A percentile compares a stretch with the other conserved stretches of the same genome.
These are phyloP conservation scores for Trichosporon sp. DNA, from an alignment of 1,284 basidiomycete genomes.

Conservation along the genomic window DNA sequence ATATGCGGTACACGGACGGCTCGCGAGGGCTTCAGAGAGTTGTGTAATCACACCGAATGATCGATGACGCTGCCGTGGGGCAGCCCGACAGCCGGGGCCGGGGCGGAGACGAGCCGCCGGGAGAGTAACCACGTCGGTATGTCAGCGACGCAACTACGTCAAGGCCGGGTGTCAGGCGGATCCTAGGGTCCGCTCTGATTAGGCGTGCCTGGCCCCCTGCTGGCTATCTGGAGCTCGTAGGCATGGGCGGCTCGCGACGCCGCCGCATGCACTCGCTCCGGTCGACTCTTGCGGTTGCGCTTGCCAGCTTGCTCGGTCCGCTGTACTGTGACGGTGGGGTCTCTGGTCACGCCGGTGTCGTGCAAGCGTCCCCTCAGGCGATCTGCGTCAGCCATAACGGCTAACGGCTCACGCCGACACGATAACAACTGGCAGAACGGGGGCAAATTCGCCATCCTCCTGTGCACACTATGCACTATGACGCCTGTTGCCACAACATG, in stretches of 20 bases:
- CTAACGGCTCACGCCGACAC: background rate
- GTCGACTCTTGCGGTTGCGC: no score
- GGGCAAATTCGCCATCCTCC: background rate
- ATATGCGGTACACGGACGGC: background rate
- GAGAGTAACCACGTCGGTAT: background rate
- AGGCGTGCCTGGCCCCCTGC: background rate
- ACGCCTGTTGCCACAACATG: background rate
- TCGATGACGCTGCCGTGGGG: conserved; percentile 2
- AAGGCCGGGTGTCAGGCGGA: background rate
- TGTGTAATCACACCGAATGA: background rate
- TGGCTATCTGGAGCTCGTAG: background rate
- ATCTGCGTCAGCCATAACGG: background rate
- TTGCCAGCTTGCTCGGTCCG: no score
- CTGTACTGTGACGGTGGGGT: no score
- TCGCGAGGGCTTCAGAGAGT: background rate
- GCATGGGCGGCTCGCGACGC: no score
- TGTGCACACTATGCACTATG: background rate
- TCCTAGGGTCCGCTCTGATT: background rate
- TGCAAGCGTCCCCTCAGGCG: background rate
- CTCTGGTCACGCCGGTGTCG: no score
- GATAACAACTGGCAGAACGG: background rate
- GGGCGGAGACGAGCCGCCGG: background rate
- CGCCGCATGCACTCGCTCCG: no score
- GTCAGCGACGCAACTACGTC: background rate
- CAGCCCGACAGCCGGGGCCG: background rate